These are phyloP conservation scores for Penicillium cataractarum DNA, from an alignment of 495 filamentous ascomycete species.

Conservation along the genomic window DNA sequence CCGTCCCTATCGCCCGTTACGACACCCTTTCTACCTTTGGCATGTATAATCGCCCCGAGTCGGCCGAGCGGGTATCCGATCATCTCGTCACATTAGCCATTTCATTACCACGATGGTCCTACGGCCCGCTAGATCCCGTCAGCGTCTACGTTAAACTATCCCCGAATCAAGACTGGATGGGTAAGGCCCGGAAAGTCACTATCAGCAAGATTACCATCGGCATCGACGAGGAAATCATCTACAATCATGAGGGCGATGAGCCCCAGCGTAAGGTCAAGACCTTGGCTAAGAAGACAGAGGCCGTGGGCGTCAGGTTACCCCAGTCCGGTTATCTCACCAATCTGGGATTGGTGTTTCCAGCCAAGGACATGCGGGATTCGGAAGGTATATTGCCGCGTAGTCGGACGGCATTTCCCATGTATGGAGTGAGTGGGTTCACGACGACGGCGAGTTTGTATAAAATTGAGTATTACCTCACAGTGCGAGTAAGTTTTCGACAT, in stretches of 20 bases:
- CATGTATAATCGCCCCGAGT: conserved; percentile 97
- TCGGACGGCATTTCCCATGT: conserved; percentile 86
- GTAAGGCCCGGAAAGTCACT: conserved; percentile 87
- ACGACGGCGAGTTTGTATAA: conserved; percentile 95
- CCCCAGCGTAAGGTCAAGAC: conserved; percentile 88
- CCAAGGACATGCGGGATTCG: conserved; percentile 82
- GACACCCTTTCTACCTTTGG: conserved; percentile 97
- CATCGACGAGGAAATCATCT: conserved; percentile 97
- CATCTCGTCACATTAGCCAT: conserved; percentile 91
- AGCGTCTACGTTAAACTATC: conserved; percentile 92
- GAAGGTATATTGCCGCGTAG: conserved; percentile 87
- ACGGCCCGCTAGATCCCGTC: conserved; percentile 92
- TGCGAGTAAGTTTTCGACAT: conserved; percentile 72
- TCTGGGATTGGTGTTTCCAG: conserved; percentile 86
- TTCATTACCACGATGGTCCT: conserved; percentile 92
- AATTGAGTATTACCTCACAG: conserved; percentile 93
- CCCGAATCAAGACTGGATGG: conserved; percentile 89
- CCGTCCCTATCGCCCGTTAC: conserved; percentile 88
- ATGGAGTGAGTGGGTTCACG: conserved; percentile 86
- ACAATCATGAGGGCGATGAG: conserved; percentile 98
- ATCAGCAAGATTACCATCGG: conserved; percentile 91
- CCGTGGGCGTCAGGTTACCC: conserved; percentile 78
- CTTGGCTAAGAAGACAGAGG: conserved; percentile 80
- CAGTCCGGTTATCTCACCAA: conserved; percentile 90
- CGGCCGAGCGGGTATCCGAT: conserved; percentile 80